Evolutionary conservation across 352 stramenopile species (phyloP), one percentile per base, ranked within the genome.

Genomic region (Achlya hypogyna): DNA sequence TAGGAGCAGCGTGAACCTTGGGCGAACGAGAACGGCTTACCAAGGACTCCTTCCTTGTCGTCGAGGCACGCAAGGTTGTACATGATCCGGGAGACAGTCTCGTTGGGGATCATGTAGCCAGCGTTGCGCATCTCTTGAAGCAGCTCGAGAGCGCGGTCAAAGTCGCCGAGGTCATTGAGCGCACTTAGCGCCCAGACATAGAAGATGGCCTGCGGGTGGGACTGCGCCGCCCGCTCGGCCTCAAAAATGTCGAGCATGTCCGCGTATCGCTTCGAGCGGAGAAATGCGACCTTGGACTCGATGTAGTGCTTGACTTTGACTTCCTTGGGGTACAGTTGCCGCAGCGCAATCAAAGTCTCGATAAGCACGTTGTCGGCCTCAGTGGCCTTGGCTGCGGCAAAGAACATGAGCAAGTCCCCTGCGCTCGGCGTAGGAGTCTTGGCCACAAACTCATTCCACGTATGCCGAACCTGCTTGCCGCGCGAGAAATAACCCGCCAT

Each of bases 21-120:
- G 51, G 1, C 32, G 8, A 59, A 32, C 16, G 38, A 8, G 20
- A 53, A 28, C 18, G 47, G 9, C 9, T 10, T 22, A 62, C 53
- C 53, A 32, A 78, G 47, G 25, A 86, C 78, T 27, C 77, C 78
- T 16, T 84, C 79, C 25, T 69, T 70, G 51, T 87, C 65, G 34
- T 76, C 72, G 22, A 63, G 69, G 28, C 56, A 70, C 14, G 81
- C 81, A 49, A 81, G 78, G 27, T 75, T 76, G 69, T 75, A 69
- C 70, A 91, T 86, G 27, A 91, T 70, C 14, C 73, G 72, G 63
- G 83, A 88, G 34, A 75, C 77, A 52, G 87, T 86, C 63, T 91
- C 83, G 71, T 89, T 88, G 27, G 78, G 79, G 16, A 75, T 74
- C 54, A 83, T 75, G 64, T 86, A 75, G 25, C 78, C 79, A 47